Evolutionary conservation across 202 grass and related monocot genomes (phyloP), one percentile per base, ranked within the genome.

Genomic region (Setaria viridis): DNA sequence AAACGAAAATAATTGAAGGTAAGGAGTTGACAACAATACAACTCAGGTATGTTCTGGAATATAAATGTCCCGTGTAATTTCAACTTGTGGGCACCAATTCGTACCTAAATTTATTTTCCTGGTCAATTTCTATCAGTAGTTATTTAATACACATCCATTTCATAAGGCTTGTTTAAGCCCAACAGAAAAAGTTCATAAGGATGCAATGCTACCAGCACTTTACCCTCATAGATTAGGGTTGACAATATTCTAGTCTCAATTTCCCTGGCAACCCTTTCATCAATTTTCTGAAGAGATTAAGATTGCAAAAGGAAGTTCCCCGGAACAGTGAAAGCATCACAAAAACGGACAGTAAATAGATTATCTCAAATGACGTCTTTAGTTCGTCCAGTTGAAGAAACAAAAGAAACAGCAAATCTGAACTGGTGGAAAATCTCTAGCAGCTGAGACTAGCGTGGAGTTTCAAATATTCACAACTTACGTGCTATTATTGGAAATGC

Each of bases 401-500:
- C n/a, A 39, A 67, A 74, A 30, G 7, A 9, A 8, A 62, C 15
- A 14, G 0, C 25, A 76, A 29, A 67, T 35, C 58, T 33, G 34
- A 81, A 62, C 51, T 14, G 50, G 34, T 37, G 17, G 12, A 17
- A 71, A 15, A 53, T 42, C 19, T 58, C 47, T 65, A 7, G 33
- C 42, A 77, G 67, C 79, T 43, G 20, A 49, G 49, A 73, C 20
- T 21, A 50, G n/a, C 9, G 58, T 17, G 16, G 45, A 80, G 21
- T 62, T 57, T 72, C 51, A 75, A 80, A 91, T 90, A 90, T 86
- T 86, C 79, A 90, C 88, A 88, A 74, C 80, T 90, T 88, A 80
- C 62, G 83, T 75, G 63, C 11, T 87, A 78, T 93, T 88, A 90
- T 90, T 88, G 82, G 50, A 84, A 66, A 86, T 90, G 79, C 66